Conservation (phyloP, 2,329 filamentous ascomycete genomes). For the Rhinocladiella similis region DNA sequence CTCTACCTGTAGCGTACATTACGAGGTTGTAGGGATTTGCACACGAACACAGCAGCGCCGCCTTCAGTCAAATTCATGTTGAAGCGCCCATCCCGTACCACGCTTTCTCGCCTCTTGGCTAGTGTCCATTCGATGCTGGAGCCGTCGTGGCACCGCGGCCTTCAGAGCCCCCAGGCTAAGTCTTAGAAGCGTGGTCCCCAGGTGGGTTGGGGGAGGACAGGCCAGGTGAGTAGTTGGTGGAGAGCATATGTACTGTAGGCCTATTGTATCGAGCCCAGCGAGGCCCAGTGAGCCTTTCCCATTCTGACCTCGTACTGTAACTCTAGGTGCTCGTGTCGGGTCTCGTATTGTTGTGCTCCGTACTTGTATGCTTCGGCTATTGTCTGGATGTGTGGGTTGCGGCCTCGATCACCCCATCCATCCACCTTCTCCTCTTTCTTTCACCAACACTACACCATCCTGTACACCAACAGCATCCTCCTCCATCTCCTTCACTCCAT, state of each 20-base stretch:
- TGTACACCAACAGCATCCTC: not conserved
- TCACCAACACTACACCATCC: not conserved
- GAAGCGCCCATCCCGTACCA: not conserved
- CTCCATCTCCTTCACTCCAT: not conserved
- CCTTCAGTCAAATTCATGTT: constrained; percentile 4
- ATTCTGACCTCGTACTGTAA: not conserved
- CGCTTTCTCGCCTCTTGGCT: constrained; percentile 1
- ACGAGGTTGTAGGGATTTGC: too few species aligned
- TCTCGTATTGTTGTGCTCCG: too few species aligned
- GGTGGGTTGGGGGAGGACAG: not conserved
- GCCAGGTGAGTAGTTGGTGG: too few species aligned
- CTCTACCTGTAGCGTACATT: too few species aligned
- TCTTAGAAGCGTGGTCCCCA: not conserved
- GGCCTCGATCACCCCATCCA: not conserved
- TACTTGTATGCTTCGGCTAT: not conserved
- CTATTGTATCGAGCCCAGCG: too few species aligned
- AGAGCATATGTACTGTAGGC: too few species aligned
- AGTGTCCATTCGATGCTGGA: not conserved
- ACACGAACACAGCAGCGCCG: constrained; percentile 6
- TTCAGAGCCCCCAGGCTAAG: not conserved
- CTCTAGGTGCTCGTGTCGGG: too few species aligned
- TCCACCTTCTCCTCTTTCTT: constrained; percentile 2
- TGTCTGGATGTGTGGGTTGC: not conserved
- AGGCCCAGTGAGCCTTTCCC: too few species aligned
- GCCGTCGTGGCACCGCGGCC: not conserved